phyloP scores from a whole-genome alignment of 257 asterid species.

The Scutellaria barbata region DNA sequence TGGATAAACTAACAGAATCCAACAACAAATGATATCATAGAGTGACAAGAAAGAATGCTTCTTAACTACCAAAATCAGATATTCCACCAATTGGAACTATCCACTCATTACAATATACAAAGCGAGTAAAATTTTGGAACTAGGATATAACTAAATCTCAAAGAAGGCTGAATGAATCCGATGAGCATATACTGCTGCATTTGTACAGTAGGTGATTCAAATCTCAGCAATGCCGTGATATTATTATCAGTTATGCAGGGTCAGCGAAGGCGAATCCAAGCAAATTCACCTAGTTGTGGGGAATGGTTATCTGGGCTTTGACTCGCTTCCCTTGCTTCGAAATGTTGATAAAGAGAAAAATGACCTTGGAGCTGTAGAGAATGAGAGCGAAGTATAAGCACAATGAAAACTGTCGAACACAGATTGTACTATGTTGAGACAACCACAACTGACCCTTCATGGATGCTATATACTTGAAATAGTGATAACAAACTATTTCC shows the following conservation, averaged over 20 bases:
- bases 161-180: conserved; percentile 33
- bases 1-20: too few species aligned
- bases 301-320: conserved; percentile 67
- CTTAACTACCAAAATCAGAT: conserved; percentile 64
- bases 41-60: conserved; percentile 45
- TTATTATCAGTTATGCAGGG: conserved; percentile 21
- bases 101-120: conserved; percentile 61
- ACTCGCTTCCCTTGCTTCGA: conserved; percentile 92
- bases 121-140: conserved; percentile 38
- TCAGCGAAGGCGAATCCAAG: conserved; percentile 22
- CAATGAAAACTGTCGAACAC: background rate
- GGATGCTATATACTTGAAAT: background rate
- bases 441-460: too few species aligned
- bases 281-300: conserved; percentile 31
- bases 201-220: conserved; percentile 32
- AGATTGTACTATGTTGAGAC: too few species aligned
- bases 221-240: conserved; percentile 33
- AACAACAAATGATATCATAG: background rate
- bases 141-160: conserved; percentile 37
- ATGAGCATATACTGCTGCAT: conserved; percentile 36
- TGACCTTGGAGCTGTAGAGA: conserved; percentile 83
- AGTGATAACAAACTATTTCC: background rate
- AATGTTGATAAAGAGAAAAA: conserved; percentile 87
- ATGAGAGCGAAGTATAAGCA: conserved; percentile 8
- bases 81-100: conserved; percentile 56